These are phyloP conservation scores for Tarenaya hassleriana DNA, from an alignment of 345 rosid species.

Conservation along the genomic window DNA sequence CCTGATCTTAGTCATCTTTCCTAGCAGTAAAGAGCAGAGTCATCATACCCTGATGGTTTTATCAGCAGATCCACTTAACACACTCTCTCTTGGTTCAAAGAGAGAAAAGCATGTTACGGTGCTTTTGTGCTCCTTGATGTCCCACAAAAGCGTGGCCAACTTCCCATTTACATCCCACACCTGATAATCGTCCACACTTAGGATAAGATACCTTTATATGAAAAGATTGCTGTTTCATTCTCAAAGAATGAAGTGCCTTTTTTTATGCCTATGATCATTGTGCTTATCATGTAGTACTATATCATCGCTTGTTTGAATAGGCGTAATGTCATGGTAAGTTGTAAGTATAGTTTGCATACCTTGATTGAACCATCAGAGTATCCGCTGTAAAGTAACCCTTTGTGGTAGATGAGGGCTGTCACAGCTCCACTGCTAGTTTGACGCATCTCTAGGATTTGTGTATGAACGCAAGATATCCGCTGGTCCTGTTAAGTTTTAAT, in stretches of 20 bases:
- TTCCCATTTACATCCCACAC: slow-evolving; percentile 67
- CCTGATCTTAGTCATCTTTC: background rate
- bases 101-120: slow-evolving; percentile 76
- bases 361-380: slow-evolving; percentile 77
- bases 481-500: slow-evolving; percentile 33
- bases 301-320: no score
- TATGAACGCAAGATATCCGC: slow-evolving; percentile 90
- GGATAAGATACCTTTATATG: background rate
- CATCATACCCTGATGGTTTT: slow-evolving; percentile 57
- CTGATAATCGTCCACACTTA: slow-evolving; percentile 27
- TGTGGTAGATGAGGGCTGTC: slow-evolving; percentile 76
- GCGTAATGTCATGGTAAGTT: no score
- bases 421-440: slow-evolving; percentile 64
- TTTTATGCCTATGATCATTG: no score
- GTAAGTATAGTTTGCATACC: slow-evolving; percentile 29
- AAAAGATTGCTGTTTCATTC: background rate
- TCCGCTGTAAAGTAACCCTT: slow-evolving; percentile 82
- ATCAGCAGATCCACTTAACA: slow-evolving; percentile 86
- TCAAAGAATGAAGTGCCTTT: no score
- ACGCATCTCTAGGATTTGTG: slow-evolving; percentile 71
- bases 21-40: slow-evolving; percentile 1
- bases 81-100: slow-evolving; percentile 60
- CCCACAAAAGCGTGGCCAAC: slow-evolving; percentile 50
- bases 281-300: no score
- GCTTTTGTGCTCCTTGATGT: slow-evolving; percentile 66